These are phyloP conservation scores for Clavispora vitiphila DNA, from an alignment of 805 yeast species.

Conservation along the genomic window DNA sequence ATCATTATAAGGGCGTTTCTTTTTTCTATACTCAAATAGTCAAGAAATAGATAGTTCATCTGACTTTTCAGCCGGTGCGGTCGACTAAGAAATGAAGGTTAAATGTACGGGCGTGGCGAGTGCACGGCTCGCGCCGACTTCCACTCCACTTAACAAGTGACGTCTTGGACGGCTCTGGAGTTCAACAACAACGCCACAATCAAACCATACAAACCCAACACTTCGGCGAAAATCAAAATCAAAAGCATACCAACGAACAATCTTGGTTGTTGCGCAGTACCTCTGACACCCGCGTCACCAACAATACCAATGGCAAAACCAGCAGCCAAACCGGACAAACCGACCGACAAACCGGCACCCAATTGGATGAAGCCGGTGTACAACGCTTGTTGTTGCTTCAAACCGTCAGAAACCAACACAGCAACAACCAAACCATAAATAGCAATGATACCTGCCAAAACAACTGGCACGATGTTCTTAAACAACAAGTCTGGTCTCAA, in stretches of 20 bases:
- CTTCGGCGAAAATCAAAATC: constrained; percentile 98
- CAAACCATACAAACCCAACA: constrained; percentile 95
- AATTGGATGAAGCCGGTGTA: constrained; percentile 97
- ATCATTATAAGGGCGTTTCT: neutral
- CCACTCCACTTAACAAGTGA: constrained; percentile 55
- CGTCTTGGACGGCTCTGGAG: constrained; percentile 96
- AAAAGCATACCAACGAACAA: constrained; percentile 97
- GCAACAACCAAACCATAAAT: constrained; percentile 96
- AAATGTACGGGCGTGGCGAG: constrained; percentile 4
- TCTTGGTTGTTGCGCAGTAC: constrained; percentile 97
- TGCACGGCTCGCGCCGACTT: neutral
- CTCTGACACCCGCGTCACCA: constrained; percentile 99
- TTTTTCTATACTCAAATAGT: constrained; percentile 9
- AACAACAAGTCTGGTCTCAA: constrained; percentile 94
- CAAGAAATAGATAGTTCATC: constrained; percentile 6
- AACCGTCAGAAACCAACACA: constrained; percentile 85
- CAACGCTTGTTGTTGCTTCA: constrained; percentile 85
- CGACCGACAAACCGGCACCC: constrained; percentile 97
- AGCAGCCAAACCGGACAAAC: constrained; percentile 95
- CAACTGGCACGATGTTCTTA: constrained; percentile 91
- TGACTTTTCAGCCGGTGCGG: constrained; percentile 8
- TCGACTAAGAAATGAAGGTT: constrained; percentile 10
- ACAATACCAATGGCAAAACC: constrained; percentile 99
- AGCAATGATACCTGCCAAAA: constrained; percentile 99
- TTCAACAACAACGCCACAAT: constrained; percentile 96